Evolutionary conservation across 179 eudicot genomes (phyloP).

Genomic region (Beta lomatogona): DNA sequence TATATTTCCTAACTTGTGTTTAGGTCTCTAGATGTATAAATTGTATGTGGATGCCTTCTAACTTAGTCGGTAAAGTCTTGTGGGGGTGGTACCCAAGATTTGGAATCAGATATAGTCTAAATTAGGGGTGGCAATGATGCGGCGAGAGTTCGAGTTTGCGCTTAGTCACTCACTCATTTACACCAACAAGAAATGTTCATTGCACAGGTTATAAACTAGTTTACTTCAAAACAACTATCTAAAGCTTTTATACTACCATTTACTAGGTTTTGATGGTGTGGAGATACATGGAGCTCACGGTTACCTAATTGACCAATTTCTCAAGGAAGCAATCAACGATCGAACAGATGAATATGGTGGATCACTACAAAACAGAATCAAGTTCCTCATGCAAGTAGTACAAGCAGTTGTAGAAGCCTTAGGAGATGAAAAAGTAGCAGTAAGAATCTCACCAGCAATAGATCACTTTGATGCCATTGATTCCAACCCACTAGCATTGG

Average conservation of each 20-base stretch:
- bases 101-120: no score
- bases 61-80: no score
- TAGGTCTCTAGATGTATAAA: no score
- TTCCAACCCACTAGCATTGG: conserved; percentile 65
- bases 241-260: neutral
- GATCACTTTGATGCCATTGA: conserved; percentile 70
- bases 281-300: conserved; percentile 86
- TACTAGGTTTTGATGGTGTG: conserved; percentile 77
- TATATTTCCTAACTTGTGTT: neutral
- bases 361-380: conserved; percentile 47
- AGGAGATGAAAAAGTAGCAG: conserved; percentile 52
- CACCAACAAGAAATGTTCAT: no score
- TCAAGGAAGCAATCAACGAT: conserved; percentile 72
- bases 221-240: no score
- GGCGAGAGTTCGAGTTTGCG: no score
- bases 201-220: no score
- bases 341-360: conserved; percentile 74
- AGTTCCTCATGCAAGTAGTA: conserved; percentile 28
- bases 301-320: conserved; percentile 77
- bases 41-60: no score
- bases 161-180: no score
- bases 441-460: conserved; percentile 72
- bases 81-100: no score
- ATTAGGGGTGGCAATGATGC: no score
- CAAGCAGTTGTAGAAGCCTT: conserved; percentile 27